These are phyloP conservation scores for Durio zibethinus DNA, from an alignment of 345 rosid genomes.

Conservation along the genomic window DNA sequence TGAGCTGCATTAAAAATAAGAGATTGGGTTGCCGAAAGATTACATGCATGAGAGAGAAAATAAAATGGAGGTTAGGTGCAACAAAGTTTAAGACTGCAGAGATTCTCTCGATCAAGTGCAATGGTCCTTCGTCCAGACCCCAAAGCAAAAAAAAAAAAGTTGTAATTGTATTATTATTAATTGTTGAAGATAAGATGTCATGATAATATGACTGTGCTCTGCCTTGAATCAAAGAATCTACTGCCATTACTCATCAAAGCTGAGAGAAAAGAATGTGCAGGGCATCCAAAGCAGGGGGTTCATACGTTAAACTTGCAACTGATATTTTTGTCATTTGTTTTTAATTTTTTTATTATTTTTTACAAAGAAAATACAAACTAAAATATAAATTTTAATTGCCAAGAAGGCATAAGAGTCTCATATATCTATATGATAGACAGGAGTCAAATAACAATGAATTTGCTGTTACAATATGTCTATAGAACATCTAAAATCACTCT, in stretches of 20 bases:
- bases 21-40: background rate
- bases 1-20: background rate
- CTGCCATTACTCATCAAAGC: background rate
- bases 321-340: no score
- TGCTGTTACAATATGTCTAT: background rate
- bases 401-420: no score
- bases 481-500: background rate
- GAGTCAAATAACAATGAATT: no score
- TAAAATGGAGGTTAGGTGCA: background rate
- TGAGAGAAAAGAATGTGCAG: background rate
- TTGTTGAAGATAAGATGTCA: slow-evolving; percentile 7
- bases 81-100: background rate
- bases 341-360: no score
- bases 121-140: background rate
- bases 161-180: background rate
- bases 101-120: slow-evolving; percentile 17
- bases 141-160: background rate
- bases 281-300: background rate
- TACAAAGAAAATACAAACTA: no score
- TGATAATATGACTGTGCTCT: background rate
- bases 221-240: slow-evolving; percentile 16
- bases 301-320: no score
- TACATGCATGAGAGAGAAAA: slow-evolving; percentile 9
- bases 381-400: no score
- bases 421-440: no score